phyloP scores from a whole-genome alignment of 1,284 basidiomycete species.

The Apiotrichum gamsii region DNA sequence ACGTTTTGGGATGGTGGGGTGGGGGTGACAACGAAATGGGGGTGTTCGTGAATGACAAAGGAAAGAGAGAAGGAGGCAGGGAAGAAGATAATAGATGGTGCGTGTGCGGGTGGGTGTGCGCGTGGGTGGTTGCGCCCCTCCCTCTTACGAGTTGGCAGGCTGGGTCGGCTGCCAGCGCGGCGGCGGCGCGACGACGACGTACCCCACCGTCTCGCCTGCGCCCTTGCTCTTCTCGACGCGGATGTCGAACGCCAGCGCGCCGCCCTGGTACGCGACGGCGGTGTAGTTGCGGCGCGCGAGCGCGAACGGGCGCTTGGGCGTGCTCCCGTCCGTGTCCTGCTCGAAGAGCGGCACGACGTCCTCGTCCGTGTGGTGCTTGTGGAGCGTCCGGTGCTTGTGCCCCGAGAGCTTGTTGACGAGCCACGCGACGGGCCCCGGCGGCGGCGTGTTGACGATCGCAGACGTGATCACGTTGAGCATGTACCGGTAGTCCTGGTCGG shows the following conservation, averaged over 20 bases:
- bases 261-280: constrained; percentile 59
- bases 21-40: too few species aligned
- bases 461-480: constrained; percentile 63
- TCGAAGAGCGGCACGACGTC: constrained; percentile 78
- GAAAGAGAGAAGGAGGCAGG: not conserved
- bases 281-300: constrained; percentile 82
- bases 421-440: constrained; percentile 67
- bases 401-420: constrained; percentile 73
- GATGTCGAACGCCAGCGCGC: constrained; percentile 77
- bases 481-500: constrained; percentile 65
- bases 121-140: too few species aligned
- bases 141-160: too few species aligned
- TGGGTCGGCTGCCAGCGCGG: constrained; percentile 15
- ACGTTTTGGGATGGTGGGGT: too few species aligned
- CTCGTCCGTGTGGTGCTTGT: constrained; percentile 63
- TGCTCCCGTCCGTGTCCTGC: constrained; percentile 69
- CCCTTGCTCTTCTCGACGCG: constrained; percentile 81
- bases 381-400: constrained; percentile 78
- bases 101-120: too few species aligned
- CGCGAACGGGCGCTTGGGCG: constrained; percentile 2
- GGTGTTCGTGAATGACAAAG: not conserved
- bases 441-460: constrained; percentile 55
- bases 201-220: constrained; percentile 68
- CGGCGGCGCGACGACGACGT: constrained; percentile 32
- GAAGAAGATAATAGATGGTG: too few species aligned